Base-by-base conservation (phyloP, 192 early-diverging fungal genomes). In the Podila verticillata region DNA sequence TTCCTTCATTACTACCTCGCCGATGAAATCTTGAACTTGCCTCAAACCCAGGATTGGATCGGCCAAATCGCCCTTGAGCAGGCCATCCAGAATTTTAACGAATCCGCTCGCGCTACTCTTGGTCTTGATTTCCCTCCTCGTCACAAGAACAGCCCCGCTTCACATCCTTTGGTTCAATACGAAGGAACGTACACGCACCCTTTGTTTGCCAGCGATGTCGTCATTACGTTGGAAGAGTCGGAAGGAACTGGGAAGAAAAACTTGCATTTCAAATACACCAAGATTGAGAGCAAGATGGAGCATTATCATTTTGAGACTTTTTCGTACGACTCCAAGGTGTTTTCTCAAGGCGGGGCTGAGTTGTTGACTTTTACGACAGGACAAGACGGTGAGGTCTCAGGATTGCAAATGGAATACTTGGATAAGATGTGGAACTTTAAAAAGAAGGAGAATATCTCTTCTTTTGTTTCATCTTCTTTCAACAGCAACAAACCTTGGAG, bases 11-110 rank as follows among this genome's bases (percentile, higher is more conserved):
- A 62, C 48, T 58, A 65, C 32, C 36, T 67, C 19, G 65, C 65
- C 20, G 65, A 74, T 48, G 48, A 65, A 54, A 35, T 74, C 31
- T 31, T 74, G 47, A 57, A 64, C 49, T n/a, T 74, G 49, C 44
- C 65, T 32, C 29, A 57, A n/a, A 63, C 73, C 4, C 34, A 63
- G 32, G 73, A 74, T 10, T 74, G 73, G 65, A 51, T 67, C 26
- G 13, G 28, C 9, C 48, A 57, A 9, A 29, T 31, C 8, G 32
- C 49, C 9, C 51, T 56, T 10, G 60, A 66, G 8, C 29, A 12
- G 4, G 30, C 73, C 34, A 28, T 44, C 30, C 12, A 61, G 19
- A 26, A 17, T 3, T 74, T 60, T 32, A 20, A 68, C 7, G 2
- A 7, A 19, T 15, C 29, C 29, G 58, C 36, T 10, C 15, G 19